Evolutionary conservation across 176 grass and related monocot genomes (phyloP).

Genomic region (sorghum (Sorghum bicolor)): Sorghum_bicolor_NCBIv3 NC_012877.2:11528001-11528500

Average conservation of each 20-base stretch:
- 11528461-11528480: slow-evolving; percentile 6
- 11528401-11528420: slow-evolving; percentile 27
- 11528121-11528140: slow-evolving; percentile 53
- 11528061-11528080: slow-evolving; percentile 15
- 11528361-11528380: too few species aligned
- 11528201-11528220: not conserved
- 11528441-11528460: slow-evolving; percentile 16
- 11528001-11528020: not conserved
- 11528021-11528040: slow-evolving; percentile 4
- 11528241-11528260: not conserved
- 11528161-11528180: slow-evolving; percentile 17
- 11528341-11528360: too few species aligned
- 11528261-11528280: not conserved
- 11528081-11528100: slow-evolving; percentile 39
- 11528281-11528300: slow-evolving; percentile 3
- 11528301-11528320: slow-evolving; percentile 30
- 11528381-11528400: not conserved
- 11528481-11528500: slow-evolving; percentile 19
- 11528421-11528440: slow-evolving; percentile 19
- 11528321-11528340: too few species aligned
- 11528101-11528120: slow-evolving; percentile 35
- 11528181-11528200: slow-evolving; percentile 44
- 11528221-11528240: not conserved
- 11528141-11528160: slow-evolving; percentile 43
- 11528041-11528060: slow-evolving; percentile 36